A percentile compares a stretch with the other conserved stretches of the same genome.
Evolutionary conservation across 495 filamentous ascomycete species (phyloP).

Genomic region (Staphylotrichum tortipilum): DNA sequence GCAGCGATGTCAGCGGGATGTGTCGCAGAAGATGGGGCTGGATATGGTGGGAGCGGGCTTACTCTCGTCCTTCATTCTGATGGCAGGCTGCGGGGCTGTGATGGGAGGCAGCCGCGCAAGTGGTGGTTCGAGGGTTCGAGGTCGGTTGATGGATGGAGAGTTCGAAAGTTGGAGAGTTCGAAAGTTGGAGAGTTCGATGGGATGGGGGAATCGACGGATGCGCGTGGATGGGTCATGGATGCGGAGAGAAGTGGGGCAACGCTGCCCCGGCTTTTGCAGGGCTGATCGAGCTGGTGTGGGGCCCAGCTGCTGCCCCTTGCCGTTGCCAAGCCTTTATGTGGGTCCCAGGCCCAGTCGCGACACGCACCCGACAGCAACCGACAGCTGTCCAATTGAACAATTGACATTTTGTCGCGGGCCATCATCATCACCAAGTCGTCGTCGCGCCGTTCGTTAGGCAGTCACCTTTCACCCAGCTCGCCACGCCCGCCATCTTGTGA

Average conservation of each 20-base stretch:
- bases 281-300: conserved; percentile 9
- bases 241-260: conserved; percentile 8
- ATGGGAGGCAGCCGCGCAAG: not conserved
- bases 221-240: conserved; percentile 3
- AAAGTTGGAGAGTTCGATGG: too few relatives aligned
- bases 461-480: conserved; percentile 3
- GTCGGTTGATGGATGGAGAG: conserved; percentile 6
- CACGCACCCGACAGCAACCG: not conserved
- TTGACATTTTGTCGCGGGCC: not conserved
- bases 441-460: conserved; percentile 4
- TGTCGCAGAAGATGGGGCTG: too few relatives aligned
- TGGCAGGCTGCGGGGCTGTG: conserved; percentile 7
- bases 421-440: conserved; percentile 1
- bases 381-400: conserved; percentile 20
- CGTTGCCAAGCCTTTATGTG: not conserved
- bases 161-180: too few relatives aligned
- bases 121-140: not conserved
- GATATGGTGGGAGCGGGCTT: too few relatives aligned
- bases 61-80: conserved; percentile 44
- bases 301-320: conserved; percentile 10
- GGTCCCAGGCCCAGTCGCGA: too few relatives aligned
- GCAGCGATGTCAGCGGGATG: not conserved
- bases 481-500: not conserved
- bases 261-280: conserved; percentile 7
- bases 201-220: too few relatives aligned